These are phyloP conservation scores for Rhypophila decipiens DNA, from an alignment of 495 filamentous ascomycete genomes.

Conservation along the genomic window DNA sequence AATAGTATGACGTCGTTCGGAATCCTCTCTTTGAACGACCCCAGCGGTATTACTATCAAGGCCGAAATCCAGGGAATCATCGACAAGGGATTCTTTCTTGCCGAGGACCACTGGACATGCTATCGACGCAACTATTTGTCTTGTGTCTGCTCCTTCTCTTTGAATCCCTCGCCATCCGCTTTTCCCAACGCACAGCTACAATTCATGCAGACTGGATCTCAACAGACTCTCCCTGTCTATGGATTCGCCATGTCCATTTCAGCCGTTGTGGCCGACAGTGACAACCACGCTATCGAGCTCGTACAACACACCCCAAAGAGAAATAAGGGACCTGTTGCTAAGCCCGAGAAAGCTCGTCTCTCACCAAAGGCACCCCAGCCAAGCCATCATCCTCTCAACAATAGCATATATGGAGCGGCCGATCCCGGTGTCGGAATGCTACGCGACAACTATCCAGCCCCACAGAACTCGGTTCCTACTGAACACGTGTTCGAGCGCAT, in stretches of 20 bases:
- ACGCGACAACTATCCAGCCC: constrained; percentile 31
- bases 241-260: constrained; percentile 84
- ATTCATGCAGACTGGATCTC: constrained; percentile 29
- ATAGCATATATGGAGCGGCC: constrained; percentile 20
- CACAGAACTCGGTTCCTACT: constrained; percentile 36
- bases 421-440: constrained; percentile 32
- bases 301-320: constrained; percentile 94
- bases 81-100: constrained; percentile 86
- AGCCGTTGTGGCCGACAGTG: constrained; percentile 72
- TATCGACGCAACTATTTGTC: constrained; percentile 95
- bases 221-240: constrained; percentile 43
- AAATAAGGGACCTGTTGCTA: constrained; percentile 81
- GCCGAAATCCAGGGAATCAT: constrained; percentile 79
- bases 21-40: constrained; percentile 53
- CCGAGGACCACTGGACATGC: constrained; percentile 89
- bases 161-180: constrained; percentile 46
- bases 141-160: constrained; percentile 71
- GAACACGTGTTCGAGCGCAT: constrained; percentile 83
- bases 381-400: constrained; percentile 33
- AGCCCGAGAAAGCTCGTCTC: constrained; percentile 63
- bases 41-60: constrained; percentile 47
- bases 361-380: constrained; percentile 57
- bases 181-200: constrained; percentile 32
- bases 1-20: constrained; percentile 52
- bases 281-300: constrained; percentile 74